Evolutionary conservation across 1,139 yeast species (phyloP), one percentile per base, ranked within the genome.

Genomic region (Candida pseudoviswanathii): DNA sequence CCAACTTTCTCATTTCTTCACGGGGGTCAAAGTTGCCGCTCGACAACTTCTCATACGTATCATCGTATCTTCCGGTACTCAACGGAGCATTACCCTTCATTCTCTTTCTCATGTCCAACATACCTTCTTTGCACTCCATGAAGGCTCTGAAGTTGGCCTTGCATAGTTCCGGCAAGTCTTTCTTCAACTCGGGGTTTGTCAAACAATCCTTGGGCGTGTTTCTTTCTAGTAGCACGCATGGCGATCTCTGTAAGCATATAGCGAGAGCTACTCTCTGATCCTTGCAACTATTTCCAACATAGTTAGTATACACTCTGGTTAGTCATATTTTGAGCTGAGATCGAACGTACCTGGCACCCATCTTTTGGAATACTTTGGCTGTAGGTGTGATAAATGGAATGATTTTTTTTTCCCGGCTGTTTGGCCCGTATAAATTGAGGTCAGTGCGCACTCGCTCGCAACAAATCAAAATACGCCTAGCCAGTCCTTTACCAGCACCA

Each of bases 201-300:
- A 92, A 69, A 64, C 99, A 94, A 53, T 90, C 86, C 56, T 89
- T 86, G 3, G 99, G 99, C 2, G 91, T 89, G 67, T 94, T 80
- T 55, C 99, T 77, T 55, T 94, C 89, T 38, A 94, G 80, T 73
- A 94, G 79, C 49, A 94, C 99, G 68, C 99, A 94, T 11, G 98
- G 98, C 4, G 98, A 91, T 65, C 97, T 78, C 66, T 94, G 99
- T 45, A 94, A 77, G 64, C 99, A 94, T 25, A 94, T 86, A 5
- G 98, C 98, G 54, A 94, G 90, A 11, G 96, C 96, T 60, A 83
- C 89, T 61, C 91, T 82, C 62, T 92, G 95, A 67, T 94, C 99
- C 62, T 89, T 86, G 68, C 99, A 94, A 77, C 96, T 91, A 51
- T 2, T 27, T 16, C 16, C n/a, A 6, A 21, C 10, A 21, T 9